Conservation (phyloP, 768 basidiomycete species). For the Boletus barrowsii region DNA sequence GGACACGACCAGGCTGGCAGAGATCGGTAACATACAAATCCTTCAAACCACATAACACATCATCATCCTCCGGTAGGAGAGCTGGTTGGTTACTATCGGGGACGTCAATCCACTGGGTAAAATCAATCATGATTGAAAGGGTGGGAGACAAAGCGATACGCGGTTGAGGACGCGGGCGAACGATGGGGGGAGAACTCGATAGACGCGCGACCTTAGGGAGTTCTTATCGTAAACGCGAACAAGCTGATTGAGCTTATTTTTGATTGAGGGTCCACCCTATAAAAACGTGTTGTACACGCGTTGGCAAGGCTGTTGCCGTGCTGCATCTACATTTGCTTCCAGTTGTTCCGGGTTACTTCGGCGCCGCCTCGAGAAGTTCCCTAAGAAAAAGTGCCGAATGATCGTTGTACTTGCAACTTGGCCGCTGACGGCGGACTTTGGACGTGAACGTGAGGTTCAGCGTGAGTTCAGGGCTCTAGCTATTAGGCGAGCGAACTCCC, state of each 20-base stretch:
- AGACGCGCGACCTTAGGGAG: conserved; percentile 15
- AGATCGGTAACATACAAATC: conserved; percentile 19
- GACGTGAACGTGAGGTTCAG: background rate
- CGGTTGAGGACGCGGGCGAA: background rate
- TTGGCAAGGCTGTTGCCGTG: conserved; percentile 31
- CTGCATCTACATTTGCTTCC: conserved; percentile 16
- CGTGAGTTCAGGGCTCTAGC: background rate
- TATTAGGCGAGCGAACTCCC: background rate
- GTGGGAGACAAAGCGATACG: background rate
- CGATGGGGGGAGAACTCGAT: conserved; percentile 1
- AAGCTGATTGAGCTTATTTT: conserved; percentile 27
- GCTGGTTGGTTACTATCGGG: conserved; percentile 5
- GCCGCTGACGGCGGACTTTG: conserved; percentile 16
- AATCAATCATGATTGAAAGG: conserved; percentile 10
- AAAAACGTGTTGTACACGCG: conserved; percentile 36
- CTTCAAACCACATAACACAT: conserved; percentile 8
- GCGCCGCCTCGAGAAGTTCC: conserved; percentile 17
- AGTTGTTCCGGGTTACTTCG: conserved; percentile 24
- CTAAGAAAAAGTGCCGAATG: conserved; percentile 9
- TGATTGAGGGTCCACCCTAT: conserved; percentile 35
- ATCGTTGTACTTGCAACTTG: background rate
- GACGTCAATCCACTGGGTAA: conserved; percentile 16
- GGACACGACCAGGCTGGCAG: background rate
- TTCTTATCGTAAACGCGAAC: conserved; percentile 30
- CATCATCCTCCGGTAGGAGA: conserved; percentile 26